A percentile compares a stretch with the other conserved stretches of the same genome.
Conservation (phyloP, 495 filamentous ascomycete genomes). For the Lophiostoma macrostomum region DNA sequence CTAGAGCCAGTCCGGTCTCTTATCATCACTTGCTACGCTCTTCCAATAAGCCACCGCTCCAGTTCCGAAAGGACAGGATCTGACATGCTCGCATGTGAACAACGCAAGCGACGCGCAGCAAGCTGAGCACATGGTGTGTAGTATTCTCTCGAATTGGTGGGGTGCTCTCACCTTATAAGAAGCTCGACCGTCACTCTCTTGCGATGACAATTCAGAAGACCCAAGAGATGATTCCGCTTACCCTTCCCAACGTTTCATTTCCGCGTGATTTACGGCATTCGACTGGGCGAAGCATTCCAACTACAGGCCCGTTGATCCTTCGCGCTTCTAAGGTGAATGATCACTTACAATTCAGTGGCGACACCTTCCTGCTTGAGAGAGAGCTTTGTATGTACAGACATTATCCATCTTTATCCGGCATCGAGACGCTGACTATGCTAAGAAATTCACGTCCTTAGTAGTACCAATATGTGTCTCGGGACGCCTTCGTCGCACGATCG, state of each 20-base stretch:
- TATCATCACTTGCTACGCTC: constrained; percentile 11
- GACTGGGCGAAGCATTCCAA: no score
- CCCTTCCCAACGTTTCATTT: no score
- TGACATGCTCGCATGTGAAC: constrained; percentile 19
- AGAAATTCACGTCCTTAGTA: background rate
- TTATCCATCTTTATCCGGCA: constrained; percentile 17
- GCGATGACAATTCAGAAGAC: background rate
- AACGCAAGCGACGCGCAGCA: constrained; percentile 9
- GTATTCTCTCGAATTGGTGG: background rate
- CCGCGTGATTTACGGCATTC: no score
- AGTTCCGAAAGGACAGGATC: constrained; percentile 13
- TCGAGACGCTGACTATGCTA: background rate
- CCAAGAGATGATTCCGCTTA: no score
- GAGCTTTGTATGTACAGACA: background rate
- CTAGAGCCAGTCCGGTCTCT: constrained; percentile 10
- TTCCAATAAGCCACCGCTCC: constrained; percentile 13
- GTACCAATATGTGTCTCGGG: no score
- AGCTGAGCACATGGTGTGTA: constrained; percentile 6
- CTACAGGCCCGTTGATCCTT: no score
- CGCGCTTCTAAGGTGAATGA: background rate
- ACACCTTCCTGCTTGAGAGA: constrained; percentile 21
- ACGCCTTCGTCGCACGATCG: no score
- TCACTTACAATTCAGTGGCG: background rate
- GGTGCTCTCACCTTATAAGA: constrained; percentile 18
- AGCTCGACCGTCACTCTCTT: background rate